These are phyloP conservation scores for Aspergillus fijiensis DNA, from an alignment of 2,329 filamentous ascomycete genomes.

Conservation along the genomic window DNA sequence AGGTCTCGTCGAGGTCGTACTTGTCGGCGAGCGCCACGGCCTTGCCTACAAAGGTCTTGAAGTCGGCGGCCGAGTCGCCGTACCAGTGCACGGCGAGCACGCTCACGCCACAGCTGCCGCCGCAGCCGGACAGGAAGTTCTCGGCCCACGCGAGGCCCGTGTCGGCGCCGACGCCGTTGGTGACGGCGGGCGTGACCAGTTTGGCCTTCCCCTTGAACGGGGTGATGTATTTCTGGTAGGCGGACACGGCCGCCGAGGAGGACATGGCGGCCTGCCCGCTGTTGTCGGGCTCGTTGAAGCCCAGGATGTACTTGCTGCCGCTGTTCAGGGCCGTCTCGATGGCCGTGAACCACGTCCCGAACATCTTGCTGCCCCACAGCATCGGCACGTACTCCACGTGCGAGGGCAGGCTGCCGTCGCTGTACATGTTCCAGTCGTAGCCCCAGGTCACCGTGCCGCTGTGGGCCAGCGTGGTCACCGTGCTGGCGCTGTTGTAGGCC, in stretches of 20 bases:
- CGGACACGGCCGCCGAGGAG: constrained; percentile 36
- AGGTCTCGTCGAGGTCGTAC: constrained; percentile 41
- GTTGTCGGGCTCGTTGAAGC: constrained; percentile 51
- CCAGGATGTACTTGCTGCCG: constrained; percentile 40
- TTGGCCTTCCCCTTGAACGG: constrained; percentile 37
- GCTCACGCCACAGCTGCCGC: constrained; percentile 39
- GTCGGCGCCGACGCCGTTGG: constrained; percentile 34
- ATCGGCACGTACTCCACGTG: constrained; percentile 47
- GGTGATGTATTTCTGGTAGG: constrained; percentile 42
- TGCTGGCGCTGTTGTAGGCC: constrained; percentile 41
- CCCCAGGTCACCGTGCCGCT: constrained; percentile 40
- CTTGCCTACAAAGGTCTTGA: constrained; percentile 39
- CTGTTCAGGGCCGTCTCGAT: constrained; percentile 36
- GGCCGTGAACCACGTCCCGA: constrained; percentile 36
- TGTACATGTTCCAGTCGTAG: constrained; percentile 46
- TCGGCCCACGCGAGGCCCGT: constrained; percentile 44
- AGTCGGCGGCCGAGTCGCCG: constrained; percentile 32
- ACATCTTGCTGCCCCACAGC: constrained; percentile 44
- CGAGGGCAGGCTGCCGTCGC: constrained; percentile 31
- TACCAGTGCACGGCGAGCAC: constrained; percentile 50
- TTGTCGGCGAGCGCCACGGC: constrained; percentile 35
- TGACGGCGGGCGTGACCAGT: constrained; percentile 45
- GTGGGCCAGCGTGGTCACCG: constrained; percentile 33
- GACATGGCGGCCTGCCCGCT: constrained; percentile 40
- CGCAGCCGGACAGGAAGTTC: constrained; percentile 40